Evolutionary conservation across 768 basidiomycete genomes (phyloP).

Genomic region (Trametes meyenii): DNA sequence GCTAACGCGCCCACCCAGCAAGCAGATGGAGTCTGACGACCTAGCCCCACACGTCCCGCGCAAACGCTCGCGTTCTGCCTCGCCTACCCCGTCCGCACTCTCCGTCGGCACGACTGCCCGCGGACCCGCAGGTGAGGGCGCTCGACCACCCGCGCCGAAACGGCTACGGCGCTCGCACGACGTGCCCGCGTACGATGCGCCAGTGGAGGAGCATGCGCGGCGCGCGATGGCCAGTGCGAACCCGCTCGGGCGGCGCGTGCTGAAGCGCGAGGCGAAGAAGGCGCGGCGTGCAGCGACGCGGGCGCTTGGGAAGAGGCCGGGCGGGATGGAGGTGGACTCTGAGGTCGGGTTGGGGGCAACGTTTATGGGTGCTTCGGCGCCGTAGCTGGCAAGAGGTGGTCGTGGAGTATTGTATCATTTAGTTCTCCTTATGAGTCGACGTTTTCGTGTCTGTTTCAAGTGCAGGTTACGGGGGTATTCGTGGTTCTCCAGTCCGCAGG

Average conservation of each 20-base stretch:
- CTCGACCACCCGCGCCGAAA: slow-evolving; percentile 46
- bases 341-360: slow-evolving; percentile 25
- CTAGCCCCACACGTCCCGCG: slow-evolving; percentile 31
- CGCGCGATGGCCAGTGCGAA: slow-evolving; percentile 55
- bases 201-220: slow-evolving; percentile 47
- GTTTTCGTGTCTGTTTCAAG: too few species aligned
- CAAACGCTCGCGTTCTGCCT: slow-evolving; percentile 37
- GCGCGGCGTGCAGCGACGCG: slow-evolving; percentile 55
- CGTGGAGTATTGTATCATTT: too few species aligned
- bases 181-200: slow-evolving; percentile 50
- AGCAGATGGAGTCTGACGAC: slow-evolving; percentile 37
- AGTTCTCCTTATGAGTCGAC: too few species aligned
- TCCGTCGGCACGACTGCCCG: slow-evolving; percentile 10
- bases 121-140: slow-evolving; percentile 8
- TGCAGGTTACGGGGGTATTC: too few species aligned
- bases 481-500: too few species aligned
- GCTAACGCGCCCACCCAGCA: slow-evolving; percentile 15
- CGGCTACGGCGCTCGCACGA: slow-evolving; percentile 61
- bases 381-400: too few species aligned
- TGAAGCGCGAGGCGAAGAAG: slow-evolving; percentile 69
- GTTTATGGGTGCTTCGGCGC: slow-evolving; percentile 18
- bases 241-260: slow-evolving; percentile 57
- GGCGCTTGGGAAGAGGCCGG: slow-evolving; percentile 11
- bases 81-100: slow-evolving; percentile 22
- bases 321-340: slow-evolving; percentile 40